These are phyloP conservation scores for Thalassiosira livingstoniorum DNA, from an alignment of 352 stramenopile genomes.

Conservation along the genomic window DNA sequence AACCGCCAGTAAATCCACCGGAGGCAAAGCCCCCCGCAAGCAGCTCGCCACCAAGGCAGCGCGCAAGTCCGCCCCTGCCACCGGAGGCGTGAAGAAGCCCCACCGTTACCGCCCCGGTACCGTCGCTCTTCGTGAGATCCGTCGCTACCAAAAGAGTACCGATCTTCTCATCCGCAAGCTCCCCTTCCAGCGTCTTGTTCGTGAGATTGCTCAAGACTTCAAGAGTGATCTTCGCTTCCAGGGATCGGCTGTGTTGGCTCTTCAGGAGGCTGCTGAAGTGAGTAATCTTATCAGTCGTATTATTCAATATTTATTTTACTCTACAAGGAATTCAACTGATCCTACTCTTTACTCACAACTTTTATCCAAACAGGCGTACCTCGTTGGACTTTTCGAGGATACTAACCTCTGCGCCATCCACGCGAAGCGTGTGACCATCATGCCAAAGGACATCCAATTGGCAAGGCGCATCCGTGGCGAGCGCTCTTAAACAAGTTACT, in stretches of 20 bases:
- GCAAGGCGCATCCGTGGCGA: conserved; percentile 91
- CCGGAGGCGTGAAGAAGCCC: conserved; percentile 87
- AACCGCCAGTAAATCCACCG: conserved; percentile 92
- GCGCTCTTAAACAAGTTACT: conserved; percentile 77
- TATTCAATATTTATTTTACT: too few species aligned
- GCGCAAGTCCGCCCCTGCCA: conserved; percentile 83
- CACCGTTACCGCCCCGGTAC: conserved; percentile 89
- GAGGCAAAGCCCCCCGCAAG: conserved; percentile 83
- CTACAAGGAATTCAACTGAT: too few species aligned
- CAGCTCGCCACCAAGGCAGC: conserved; percentile 78
- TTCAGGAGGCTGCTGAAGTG: conserved; percentile 88
- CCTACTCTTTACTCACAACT: too few species aligned
- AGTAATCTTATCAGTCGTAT: too few species aligned
- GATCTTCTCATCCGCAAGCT: conserved; percentile 91
- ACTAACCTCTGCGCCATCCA: conserved; percentile 96
- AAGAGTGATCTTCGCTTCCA: conserved; percentile 97
- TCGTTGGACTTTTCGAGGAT: conserved; percentile 89
- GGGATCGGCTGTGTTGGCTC: conserved; percentile 89
- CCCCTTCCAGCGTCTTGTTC: conserved; percentile 90
- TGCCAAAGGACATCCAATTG: conserved; percentile 95
- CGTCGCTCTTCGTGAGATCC: conserved; percentile 92
- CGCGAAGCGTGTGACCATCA: conserved; percentile 95
- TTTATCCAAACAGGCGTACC: too few species aligned
- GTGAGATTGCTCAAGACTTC: conserved; percentile 95
- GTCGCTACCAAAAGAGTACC: conserved; percentile 93